phyloP scores from a whole-genome alignment of 2,329 filamentous ascomycete species.

The Fusarium hainanense region DNA sequence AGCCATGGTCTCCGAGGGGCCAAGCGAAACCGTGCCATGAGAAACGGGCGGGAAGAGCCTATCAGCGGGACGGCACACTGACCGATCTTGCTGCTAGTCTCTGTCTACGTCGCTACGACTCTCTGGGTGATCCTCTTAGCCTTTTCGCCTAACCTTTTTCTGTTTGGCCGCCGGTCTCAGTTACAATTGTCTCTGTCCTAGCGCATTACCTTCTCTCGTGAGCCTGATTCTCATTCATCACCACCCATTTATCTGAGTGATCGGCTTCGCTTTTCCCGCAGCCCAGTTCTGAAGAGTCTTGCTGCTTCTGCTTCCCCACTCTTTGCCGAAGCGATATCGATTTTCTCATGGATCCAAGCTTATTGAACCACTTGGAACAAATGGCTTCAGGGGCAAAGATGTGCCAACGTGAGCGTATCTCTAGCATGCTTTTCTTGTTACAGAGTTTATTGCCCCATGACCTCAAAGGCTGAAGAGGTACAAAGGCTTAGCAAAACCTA shows the following conservation, averaged over 20 bases:
- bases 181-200: slow-evolving; percentile 22
- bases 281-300: slow-evolving; percentile 6
- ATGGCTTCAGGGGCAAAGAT: not conserved
- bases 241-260: slow-evolving; percentile 9
- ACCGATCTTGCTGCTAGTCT: slow-evolving; percentile 29
- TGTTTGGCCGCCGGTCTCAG: slow-evolving; percentile 24
- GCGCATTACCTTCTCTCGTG: slow-evolving; percentile 4
- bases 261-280: slow-evolving; percentile 28
- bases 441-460: not conserved
- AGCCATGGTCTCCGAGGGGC: slow-evolving; percentile 22
- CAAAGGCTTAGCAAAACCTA: not conserved
- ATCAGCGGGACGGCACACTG: slow-evolving; percentile 39
- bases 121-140: not conserved
- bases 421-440: not conserved
- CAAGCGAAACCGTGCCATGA: slow-evolving; percentile 14
- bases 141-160: slow-evolving; percentile 27
- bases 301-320: slow-evolving; percentile 8
- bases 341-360: not conserved
- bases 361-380: not conserved
- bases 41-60: slow-evolving; percentile 39
- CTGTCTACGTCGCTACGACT: not conserved
- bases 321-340: slow-evolving; percentile 7
- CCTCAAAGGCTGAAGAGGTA: slow-evolving; percentile 2
- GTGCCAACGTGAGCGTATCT: not conserved
- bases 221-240: slow-evolving; percentile 9